Conservation (phyloP, 2,329 filamentous ascomycete genomes). For the Neofusicoccum umdonicola region DNA sequence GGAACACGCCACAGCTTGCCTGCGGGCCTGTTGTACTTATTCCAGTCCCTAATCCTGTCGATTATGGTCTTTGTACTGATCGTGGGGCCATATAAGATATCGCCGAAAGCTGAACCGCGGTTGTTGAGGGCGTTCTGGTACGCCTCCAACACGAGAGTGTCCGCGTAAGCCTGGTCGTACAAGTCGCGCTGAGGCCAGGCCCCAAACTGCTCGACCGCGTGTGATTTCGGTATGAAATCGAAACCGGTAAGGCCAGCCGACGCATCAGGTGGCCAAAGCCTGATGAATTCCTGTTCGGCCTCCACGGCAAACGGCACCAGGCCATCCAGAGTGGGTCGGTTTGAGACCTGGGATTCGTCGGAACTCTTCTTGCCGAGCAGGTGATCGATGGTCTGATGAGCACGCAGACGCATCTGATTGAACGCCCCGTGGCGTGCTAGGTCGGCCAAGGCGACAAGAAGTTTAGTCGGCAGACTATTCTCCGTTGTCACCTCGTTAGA, state of each 20-base stretch:
- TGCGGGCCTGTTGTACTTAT: rapidly evolving
- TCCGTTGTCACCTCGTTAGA: too few relatives aligned
- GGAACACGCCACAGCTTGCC: background rate
- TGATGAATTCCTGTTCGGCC: background rate
- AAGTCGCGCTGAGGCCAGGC: background rate
- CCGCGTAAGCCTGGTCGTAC: background rate
- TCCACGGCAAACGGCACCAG: too few relatives aligned
- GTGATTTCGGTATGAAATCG: background rate
- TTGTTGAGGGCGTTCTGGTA: background rate
- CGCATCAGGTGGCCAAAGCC: background rate
- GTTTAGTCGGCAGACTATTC: too few relatives aligned
- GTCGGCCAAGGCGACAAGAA: too few relatives aligned
- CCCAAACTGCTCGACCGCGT: background rate
- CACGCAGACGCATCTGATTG: too few relatives aligned
- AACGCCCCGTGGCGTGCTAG: too few relatives aligned
- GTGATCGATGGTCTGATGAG: too few relatives aligned
- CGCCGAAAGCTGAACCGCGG: background rate
- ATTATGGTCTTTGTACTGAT: background rate
- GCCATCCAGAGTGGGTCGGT: too few relatives aligned
- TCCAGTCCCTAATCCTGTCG: background rate
- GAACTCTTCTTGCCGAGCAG: too few relatives aligned
- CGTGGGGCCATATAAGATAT: background rate
- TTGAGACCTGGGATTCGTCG: too few relatives aligned
- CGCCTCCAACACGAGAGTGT: background rate
- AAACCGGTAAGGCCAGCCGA: background rate